phyloP scores from a whole-genome alignment of 768 basidiomycete species.

The Hemileccinum impolitum region DNA sequence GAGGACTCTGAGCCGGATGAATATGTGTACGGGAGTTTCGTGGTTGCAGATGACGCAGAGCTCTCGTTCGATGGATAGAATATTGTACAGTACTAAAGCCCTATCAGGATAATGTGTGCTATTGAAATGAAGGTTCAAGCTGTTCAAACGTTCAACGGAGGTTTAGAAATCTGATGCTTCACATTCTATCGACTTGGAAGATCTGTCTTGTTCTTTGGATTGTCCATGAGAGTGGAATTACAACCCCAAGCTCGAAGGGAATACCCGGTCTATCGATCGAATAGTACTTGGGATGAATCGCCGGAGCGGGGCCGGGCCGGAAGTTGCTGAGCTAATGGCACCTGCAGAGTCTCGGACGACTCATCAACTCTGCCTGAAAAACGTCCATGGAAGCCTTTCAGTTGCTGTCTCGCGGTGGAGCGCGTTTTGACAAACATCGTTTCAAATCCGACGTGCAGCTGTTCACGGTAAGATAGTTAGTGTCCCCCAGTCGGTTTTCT shows the following conservation, averaged over 20 bases:
- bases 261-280: too few species aligned
- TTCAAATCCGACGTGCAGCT: conserved; percentile 68
- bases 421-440: conserved; percentile 71
- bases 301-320: conserved; percentile 5
- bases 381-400: conserved; percentile 80
- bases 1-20: conserved; percentile 54
- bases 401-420: conserved; percentile 83
- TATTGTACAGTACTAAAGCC: conserved; percentile 6
- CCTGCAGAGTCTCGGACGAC: not conserved
- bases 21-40: conserved; percentile 74
- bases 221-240: too few species aligned
- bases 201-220: too few species aligned
- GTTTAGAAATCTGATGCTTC: too few species aligned
- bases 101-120: conserved; percentile 1
- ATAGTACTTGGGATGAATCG: too few species aligned
- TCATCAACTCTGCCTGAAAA: not conserved
- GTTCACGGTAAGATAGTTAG: conserved; percentile 51
- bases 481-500: not conserved
- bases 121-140: not conserved
- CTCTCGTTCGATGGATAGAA: conserved; percentile 41
- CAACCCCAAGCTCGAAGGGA: too few species aligned
- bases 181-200: too few species aligned
- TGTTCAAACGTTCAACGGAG: too few species aligned
- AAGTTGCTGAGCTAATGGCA: conserved; percentile 8
- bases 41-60: conserved; percentile 76